Evolutionary conservation across 2,329 filamentous ascomycete species (phyloP), one percentile per base, ranked within the genome.

Genomic region (Colletotrichum navitas): DNA sequence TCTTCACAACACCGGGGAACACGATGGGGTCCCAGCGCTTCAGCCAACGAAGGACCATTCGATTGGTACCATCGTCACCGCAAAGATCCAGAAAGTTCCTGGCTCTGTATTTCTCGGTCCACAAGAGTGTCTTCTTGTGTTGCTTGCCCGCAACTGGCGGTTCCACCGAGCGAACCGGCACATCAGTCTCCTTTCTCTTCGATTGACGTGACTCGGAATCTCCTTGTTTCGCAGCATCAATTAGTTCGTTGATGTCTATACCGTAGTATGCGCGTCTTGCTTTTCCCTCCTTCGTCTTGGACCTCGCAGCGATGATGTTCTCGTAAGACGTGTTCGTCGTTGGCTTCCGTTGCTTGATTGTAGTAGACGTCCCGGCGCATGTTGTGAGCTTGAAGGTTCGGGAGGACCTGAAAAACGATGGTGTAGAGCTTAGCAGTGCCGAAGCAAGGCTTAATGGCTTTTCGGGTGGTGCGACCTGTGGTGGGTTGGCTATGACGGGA

Each of bases 71-170:
- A 79, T 99, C 96, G 76, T 99, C 96, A 36, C 97, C 97, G 59
- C 97, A 94, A 0, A 99, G 86, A 76, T 99, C 96, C 76, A 95
- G 93, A 77, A 98, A 99, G 76, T 91, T 95, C 72, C 90, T 90
- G 36, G 96, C 96, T 45, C 96, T 91, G 79, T 99, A 99, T 80
- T 99, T 99, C 79, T 99, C 96, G 0, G 95, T 97, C 96, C 96
- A 99, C 78, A 99, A 85, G 41, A 94, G 80, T 0, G 89, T 87
- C 73, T 81, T 84, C 70, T 83, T 86, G 0, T 81, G 77, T 71
- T 83, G 86, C 73, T 83, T 86, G 6, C 67, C 59, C 52, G 1
- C 76, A 63, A 41, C 66, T 41, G 61, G 73, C n/a, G 69, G 73
- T 73, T 88, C 86, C 21, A 86, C 80, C 1, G 86, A 85, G 29